A percentile compares a stretch with the other conserved stretches of the same genome.
Conservation (phyloP, 768 basidiomycete genomes). For the Kwoniella botswanensis region DNA sequence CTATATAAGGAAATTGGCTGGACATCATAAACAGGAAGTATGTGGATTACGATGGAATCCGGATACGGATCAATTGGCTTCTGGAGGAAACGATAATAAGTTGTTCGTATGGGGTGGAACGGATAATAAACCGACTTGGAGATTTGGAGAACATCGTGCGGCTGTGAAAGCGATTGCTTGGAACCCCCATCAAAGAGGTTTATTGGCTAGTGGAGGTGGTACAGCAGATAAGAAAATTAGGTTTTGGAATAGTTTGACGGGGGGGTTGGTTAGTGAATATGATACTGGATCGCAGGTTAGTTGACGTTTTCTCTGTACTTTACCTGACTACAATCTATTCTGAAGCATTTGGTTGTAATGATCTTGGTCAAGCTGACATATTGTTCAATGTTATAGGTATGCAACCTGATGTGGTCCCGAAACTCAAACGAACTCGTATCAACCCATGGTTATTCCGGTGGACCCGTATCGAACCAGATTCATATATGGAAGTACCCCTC, state of each 20-base stretch:
- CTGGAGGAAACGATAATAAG: conserved; percentile 98
- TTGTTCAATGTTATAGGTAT: conserved; percentile 66
- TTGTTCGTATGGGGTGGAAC: conserved; percentile 95
- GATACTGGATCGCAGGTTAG: conserved; percentile 95
- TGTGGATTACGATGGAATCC: conserved; percentile 93
- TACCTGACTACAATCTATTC: too few species aligned
- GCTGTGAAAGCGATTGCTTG: conserved; percentile 98
- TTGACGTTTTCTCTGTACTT: neutral
- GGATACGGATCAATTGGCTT: conserved; percentile 70
- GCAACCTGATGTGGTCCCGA: conserved; percentile 94
- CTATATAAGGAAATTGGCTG: conserved; percentile 68
- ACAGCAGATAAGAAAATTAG: conserved; percentile 99
- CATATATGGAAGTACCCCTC: conserved; percentile 88
- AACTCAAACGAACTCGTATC: conserved; percentile 97
- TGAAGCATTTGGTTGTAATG: too few species aligned
- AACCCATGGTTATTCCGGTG: conserved; percentile 94
- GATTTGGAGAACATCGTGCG: conserved; percentile 94
- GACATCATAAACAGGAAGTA: conserved; percentile 76
- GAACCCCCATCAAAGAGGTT: conserved; percentile 91
- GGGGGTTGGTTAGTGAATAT: conserved; percentile 79
- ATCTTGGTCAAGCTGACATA: neutral
- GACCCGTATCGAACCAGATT: conserved; percentile 93
- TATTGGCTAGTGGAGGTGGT: conserved; percentile 92
- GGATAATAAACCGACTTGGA: conserved; percentile 73
- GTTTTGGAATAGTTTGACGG: conserved; percentile 93